Conservation (phyloP, 148 eudicot genomes). For the Dianthus caryophyllus region DNA sequence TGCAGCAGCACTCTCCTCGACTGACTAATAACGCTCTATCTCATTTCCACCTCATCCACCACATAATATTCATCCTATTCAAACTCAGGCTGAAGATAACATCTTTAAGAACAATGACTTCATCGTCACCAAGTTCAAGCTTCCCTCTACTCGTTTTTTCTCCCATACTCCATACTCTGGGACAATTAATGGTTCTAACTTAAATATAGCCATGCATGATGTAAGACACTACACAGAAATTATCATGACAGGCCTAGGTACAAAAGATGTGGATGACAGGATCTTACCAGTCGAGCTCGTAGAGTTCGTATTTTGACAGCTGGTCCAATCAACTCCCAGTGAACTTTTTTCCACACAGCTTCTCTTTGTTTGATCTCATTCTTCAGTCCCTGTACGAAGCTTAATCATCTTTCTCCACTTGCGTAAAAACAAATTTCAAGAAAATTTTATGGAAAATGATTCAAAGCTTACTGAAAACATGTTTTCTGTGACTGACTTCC, state of each 20-base stretch:
- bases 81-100: background rate
- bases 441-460: slow-evolving; percentile 8
- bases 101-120: background rate
- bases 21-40: background rate
- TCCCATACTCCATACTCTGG: background rate
- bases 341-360: slow-evolving; percentile 62
- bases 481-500: slow-evolving; percentile 83
- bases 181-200: background rate
- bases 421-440: background rate
- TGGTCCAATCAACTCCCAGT: slow-evolving; percentile 87
- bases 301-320: slow-evolving; percentile 75
- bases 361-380: slow-evolving; percentile 87
- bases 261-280: background rate
- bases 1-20: background rate
- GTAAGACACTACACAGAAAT: background rate
- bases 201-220: background rate
- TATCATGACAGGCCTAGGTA: background rate
- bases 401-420: slow-evolving; percentile 5
- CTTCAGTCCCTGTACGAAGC: slow-evolving; percentile 63
- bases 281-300: slow-evolving; percentile 87
- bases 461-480: slow-evolving; percentile 77
- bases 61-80: background rate
- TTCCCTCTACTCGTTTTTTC: background rate
- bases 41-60: background rate
- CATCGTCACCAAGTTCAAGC: background rate